These are phyloP conservation scores for Brassica carinata DNA, from an alignment of 345 rosid species.

Conservation along the genomic window DNA sequence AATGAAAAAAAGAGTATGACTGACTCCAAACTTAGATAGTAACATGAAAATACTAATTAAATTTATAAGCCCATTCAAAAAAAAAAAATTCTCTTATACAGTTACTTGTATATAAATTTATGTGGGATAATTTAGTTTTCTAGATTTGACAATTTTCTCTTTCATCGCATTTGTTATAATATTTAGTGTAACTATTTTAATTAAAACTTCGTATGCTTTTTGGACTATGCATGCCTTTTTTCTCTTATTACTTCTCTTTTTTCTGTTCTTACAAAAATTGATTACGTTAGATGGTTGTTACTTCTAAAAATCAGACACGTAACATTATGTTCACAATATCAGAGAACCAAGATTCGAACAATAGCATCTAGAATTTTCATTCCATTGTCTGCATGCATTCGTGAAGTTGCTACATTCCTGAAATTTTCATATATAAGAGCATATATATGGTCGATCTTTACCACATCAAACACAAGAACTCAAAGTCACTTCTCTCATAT, in stretches of 20 bases:
- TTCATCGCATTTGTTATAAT: not conserved
- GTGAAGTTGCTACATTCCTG: conserved; percentile 8
- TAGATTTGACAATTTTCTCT: not conserved
- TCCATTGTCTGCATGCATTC: not conserved
- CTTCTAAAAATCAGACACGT: conserved; percentile 1
- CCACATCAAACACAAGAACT: conserved; percentile 13
- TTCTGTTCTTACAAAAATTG: not conserved
- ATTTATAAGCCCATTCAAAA: not conserved
- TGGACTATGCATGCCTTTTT: not conserved
- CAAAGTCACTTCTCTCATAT: conserved; percentile 15
- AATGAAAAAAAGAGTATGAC: not conserved
- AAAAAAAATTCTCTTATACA: not conserved
- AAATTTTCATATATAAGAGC: conserved; percentile 15
- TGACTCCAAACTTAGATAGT: not conserved
- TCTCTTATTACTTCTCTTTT: not conserved
- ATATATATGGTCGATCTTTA: conserved; percentile 7
- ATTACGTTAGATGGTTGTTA: not conserved
- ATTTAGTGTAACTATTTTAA: not conserved
- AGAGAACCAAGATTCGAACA: not conserved
- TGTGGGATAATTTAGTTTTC: not conserved
- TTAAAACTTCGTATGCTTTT: not conserved
- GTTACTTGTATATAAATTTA: not conserved
- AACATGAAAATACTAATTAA: not conserved
- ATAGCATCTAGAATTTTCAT: conserved; percentile 4
- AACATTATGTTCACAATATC: not conserved